Evolutionary conservation across 805 yeast genomes (phyloP).

Genomic region (Wickerhamomyces chambardii): DNA sequence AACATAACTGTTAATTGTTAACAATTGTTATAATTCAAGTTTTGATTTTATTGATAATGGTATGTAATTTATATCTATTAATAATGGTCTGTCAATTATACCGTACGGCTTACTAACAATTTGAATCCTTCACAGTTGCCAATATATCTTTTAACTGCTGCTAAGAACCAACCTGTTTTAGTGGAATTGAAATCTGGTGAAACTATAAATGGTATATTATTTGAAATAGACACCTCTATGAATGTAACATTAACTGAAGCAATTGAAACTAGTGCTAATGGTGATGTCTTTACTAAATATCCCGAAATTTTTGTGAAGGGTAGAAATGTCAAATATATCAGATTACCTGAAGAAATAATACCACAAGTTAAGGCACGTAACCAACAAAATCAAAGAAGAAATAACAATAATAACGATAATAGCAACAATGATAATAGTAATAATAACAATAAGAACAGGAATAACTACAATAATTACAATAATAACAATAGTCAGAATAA

Average conservation of each 20-base stretch:
- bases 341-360: conserved; percentile 70
- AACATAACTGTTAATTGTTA: too few relatives aligned
- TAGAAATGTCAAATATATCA: conserved; percentile 68
- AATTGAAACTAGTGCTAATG: conserved; percentile 54
- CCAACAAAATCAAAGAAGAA: conserved; percentile 34
- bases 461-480: conserved; percentile 10
- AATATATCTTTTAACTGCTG: conserved; percentile 79
- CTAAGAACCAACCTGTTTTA: conserved; percentile 79
- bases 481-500: conserved; percentile 3
- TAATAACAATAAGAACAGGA: too few relatives aligned
- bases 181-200: conserved; percentile 92
- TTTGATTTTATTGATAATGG: too few relatives aligned
- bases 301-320: conserved; percentile 82
- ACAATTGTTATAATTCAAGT: too few relatives aligned
- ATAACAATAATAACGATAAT: conserved; percentile 34
- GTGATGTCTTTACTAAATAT: conserved; percentile 51
- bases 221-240: conserved; percentile 94
- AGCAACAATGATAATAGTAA: conserved; percentile 21
- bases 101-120: background rate
- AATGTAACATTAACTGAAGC: conserved; percentile 78
- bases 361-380: conserved; percentile 67
- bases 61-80: too few relatives aligned
- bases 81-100: too few relatives aligned
- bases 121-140: conserved; percentile 68
- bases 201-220: conserved; percentile 73